A percentile compares a stretch with the other conserved stretches of the same genome.
Conservation (phyloP, 768 basidiomycete genomes). For the Leccinum ochraceum region DNA sequence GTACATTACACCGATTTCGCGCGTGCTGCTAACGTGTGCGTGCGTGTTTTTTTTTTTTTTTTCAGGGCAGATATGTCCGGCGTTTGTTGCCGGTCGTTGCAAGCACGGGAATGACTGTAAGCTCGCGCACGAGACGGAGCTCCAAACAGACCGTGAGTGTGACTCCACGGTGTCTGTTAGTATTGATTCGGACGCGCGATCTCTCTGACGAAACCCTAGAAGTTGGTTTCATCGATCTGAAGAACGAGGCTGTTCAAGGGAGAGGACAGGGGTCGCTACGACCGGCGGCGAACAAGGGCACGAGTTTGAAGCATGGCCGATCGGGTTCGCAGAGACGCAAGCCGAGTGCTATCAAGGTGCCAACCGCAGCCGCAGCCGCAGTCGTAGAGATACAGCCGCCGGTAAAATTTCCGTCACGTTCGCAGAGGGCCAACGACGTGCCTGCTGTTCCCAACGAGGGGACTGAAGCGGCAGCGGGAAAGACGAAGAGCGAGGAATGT, state of each 20-base stretch:
- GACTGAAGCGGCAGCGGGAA: not conserved
- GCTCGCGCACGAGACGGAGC: slow-evolving; percentile 33
- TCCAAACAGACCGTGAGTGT: slow-evolving; percentile 29
- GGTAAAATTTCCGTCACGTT: not conserved
- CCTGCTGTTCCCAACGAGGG: not conserved
- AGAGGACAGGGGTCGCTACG: not conserved
- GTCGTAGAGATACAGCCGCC: not conserved
- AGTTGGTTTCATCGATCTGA: slow-evolving; percentile 22
- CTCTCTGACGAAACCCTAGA: slow-evolving; percentile 7
- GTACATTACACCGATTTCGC: not conserved
- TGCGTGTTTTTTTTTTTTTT: not conserved
- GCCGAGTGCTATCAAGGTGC: not conserved
- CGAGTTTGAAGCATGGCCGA: slow-evolving; percentile 11
- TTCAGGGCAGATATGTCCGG: slow-evolving; percentile 28
- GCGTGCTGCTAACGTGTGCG: slow-evolving; percentile 5
- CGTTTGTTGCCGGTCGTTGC: slow-evolving; percentile 28
- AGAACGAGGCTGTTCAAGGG: not conserved
- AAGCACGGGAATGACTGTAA: slow-evolving; percentile 30
- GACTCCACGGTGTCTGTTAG: not conserved
- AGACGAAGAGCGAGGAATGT: not conserved
- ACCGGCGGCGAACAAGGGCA: slow-evolving; percentile 1
- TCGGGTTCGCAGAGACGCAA: slow-evolving; percentile 11
- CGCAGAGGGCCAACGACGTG: not conserved
- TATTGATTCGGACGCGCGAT: not conserved
- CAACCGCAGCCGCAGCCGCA: not conserved